Evolutionary conservation across 345 rosid species (phyloP).

Genomic region (Salix suchowensis): DNA sequence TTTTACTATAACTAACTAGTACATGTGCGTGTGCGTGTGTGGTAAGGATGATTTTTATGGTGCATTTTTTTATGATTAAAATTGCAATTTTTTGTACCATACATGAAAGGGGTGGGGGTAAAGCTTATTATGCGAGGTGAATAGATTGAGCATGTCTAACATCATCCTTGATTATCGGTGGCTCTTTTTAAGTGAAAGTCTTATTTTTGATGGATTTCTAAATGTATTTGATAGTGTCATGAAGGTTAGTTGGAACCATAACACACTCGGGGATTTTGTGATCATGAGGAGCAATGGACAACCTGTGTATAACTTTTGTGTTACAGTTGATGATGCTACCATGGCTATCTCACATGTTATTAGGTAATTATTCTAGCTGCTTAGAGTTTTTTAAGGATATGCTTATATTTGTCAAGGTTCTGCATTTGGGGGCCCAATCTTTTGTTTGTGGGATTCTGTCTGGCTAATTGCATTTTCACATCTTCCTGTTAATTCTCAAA

Average conservation of each 20-base stretch:
- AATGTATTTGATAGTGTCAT: conserved; percentile 54
- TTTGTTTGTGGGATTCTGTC: neutral
- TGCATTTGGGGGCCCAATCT: neutral
- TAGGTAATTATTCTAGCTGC: conserved; percentile 44
- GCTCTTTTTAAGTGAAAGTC: neutral
- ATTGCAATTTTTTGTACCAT: neutral
- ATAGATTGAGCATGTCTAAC: neutral
- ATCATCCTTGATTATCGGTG: neutral
- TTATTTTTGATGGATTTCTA: conserved; percentile 20
- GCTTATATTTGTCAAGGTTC: neutral
- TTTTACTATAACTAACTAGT: neutral
- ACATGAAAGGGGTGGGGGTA: neutral
- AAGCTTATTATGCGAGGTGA: neutral
- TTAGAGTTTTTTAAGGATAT: neutral
- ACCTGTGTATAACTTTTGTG: conserved; percentile 89
- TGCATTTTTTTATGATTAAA: neutral
- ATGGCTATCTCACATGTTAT: conserved; percentile 60
- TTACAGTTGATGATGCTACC: conserved; percentile 16
- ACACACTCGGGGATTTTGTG: conserved; percentile 90
- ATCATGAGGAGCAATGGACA: conserved; percentile 93
- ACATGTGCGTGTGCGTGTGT: neutral
- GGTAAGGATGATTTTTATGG: neutral
- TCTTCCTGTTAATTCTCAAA: conserved; percentile 13
- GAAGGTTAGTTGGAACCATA: conserved; percentile 92
- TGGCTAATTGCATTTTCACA: neutral